Percentiles rank a stretch among this genome's conserved stretches.
Evolutionary conservation across 345 rosid genomes (phyloP).

Genomic region (Eucalyptus melliodora): DNA sequence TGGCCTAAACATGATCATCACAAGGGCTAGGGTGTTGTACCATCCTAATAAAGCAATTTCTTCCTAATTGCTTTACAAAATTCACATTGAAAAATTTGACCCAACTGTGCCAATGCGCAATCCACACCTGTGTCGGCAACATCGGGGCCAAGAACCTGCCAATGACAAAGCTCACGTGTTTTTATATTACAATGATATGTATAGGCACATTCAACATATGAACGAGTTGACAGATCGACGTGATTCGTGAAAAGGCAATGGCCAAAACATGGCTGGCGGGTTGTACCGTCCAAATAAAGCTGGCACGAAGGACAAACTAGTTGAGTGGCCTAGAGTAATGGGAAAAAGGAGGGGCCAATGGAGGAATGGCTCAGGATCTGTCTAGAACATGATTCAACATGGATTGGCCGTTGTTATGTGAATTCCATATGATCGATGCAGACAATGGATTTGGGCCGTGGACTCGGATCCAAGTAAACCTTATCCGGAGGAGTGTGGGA

Average conservation of each 20-base stretch:
- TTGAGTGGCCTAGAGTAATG: not conserved
- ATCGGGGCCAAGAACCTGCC: not conserved
- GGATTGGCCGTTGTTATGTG: not conserved
- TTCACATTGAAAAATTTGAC: too few species aligned
- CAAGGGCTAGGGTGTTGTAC: too few species aligned
- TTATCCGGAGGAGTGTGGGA: not conserved
- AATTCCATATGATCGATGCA: not conserved
- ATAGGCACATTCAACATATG: not conserved
- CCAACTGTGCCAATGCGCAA: too few species aligned
- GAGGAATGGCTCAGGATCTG: not conserved
- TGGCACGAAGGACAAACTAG: not conserved
- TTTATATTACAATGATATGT: not conserved
- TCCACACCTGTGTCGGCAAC: not conserved
- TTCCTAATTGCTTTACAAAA: too few species aligned
- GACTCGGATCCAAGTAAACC: fast-evolving
- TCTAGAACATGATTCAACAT: not conserved
- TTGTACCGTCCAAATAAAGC: not conserved
- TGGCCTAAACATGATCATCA: too few species aligned
- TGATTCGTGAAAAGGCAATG: not conserved
- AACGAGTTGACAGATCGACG: not conserved
- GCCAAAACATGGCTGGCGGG: not conserved
- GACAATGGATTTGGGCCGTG: not conserved
- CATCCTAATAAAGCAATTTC: too few species aligned
- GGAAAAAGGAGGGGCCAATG: not conserved
- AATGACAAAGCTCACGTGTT: not conserved